A percentile compares a stretch with the other conserved stretches of the same genome.
Conservation (phyloP, 2,329 filamentous ascomycete genomes). For the Penicillium occitanis region DNA sequence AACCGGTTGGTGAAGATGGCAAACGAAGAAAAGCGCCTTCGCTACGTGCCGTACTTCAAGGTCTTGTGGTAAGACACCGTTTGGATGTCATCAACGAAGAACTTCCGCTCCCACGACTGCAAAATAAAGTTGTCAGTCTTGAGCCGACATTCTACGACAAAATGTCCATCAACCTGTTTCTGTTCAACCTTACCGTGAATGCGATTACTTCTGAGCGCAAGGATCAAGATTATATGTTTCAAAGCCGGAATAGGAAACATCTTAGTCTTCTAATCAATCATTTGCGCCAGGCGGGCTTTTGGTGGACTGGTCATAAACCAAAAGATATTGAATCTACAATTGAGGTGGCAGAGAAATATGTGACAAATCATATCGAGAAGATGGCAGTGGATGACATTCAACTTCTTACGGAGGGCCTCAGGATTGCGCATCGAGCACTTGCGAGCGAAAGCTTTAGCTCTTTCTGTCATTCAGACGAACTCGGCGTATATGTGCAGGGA, state of each 20-base stretch:
- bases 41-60: constrained; percentile 69
- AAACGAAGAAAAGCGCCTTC: constrained; percentile 43
- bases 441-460: constrained; percentile 63
- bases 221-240: constrained; percentile 86
- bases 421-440: constrained; percentile 60
- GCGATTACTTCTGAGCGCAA: constrained; percentile 81
- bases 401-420: constrained; percentile 65
- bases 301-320: constrained; percentile 72
- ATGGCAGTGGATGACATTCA: constrained; percentile 62
- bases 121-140: constrained; percentile 69
- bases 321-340: constrained; percentile 64
- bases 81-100: constrained; percentile 66
- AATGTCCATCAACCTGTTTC: constrained; percentile 78
- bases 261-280: constrained; percentile 72
- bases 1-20: constrained; percentile 59
- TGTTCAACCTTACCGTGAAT: constrained; percentile 81
- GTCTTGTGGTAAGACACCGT: constrained; percentile 77
- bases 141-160: constrained; percentile 84
- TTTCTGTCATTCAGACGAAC: constrained; percentile 70
- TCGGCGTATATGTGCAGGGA: constrained; percentile 69
- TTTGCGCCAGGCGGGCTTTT: constrained; percentile 79
- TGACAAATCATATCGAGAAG: constrained; percentile 60
- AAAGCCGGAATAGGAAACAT: constrained; percentile 67
- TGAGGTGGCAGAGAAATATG: constrained; percentile 65
- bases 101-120: constrained; percentile 67